These are phyloP conservation scores for Penicillium griseofulvum DNA, from an alignment of 2,329 filamentous ascomycete genomes.

Conservation along the genomic window DNA sequence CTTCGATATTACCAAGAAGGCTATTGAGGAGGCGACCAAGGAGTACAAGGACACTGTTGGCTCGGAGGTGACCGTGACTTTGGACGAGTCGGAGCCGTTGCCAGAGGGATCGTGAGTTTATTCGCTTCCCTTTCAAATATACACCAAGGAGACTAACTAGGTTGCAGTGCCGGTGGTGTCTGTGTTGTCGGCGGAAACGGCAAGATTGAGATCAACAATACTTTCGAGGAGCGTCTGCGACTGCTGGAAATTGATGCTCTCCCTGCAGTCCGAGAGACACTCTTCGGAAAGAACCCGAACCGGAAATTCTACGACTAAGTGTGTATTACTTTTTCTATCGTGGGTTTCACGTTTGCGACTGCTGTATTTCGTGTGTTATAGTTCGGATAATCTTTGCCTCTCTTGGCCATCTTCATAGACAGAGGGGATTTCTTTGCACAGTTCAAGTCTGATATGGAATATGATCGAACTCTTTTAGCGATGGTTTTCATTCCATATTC, in stretches of 20 bases:
- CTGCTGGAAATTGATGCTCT: constrained; percentile 82
- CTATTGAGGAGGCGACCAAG: constrained; percentile 69
- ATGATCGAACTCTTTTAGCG: constrained; percentile 23
- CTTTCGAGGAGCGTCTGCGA: constrained; percentile 84
- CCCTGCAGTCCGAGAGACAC: constrained; percentile 75
- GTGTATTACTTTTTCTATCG: constrained; percentile 5
- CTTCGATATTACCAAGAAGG: constrained; percentile 70
- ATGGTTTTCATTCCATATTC: constrained; percentile 11
- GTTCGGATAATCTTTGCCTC: constrained; percentile 17
- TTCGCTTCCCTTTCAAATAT: not conserved
- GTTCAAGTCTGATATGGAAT: constrained; percentile 16
- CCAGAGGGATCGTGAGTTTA: constrained; percentile 76
- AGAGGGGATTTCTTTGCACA: constrained; percentile 20
- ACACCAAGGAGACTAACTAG: constrained; percentile 1
- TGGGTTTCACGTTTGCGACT: constrained; percentile 2
- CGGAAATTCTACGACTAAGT: constrained; percentile 87
- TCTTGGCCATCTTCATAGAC: constrained; percentile 21
- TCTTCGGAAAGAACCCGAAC: constrained; percentile 95
- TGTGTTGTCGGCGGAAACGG: constrained; percentile 75
- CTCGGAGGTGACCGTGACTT: constrained; percentile 64
- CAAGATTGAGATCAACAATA: constrained; percentile 99
- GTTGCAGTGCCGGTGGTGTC: constrained; percentile 73
- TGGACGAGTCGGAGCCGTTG: constrained; percentile 77
- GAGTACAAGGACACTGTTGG: constrained; percentile 80
- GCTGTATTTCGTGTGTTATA: constrained; percentile 22